Conservation (phyloP, 257 asterid genomes). For the Linderniella brevidens region DNA sequence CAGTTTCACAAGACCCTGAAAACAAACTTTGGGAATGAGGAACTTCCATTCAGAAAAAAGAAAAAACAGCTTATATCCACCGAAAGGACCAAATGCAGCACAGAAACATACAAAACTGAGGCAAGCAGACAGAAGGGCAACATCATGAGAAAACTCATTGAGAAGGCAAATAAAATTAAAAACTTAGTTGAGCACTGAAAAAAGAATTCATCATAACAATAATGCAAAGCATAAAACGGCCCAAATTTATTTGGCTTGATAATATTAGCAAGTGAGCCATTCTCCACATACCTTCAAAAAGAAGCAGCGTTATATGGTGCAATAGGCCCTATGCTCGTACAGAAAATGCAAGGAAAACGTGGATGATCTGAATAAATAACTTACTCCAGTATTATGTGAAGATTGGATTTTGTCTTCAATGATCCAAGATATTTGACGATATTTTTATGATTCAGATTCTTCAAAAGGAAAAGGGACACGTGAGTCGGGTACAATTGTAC, state of each 20-base stretch:
- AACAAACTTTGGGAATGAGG: slow-evolving; percentile 20
- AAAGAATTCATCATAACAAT: too few relatives aligned
- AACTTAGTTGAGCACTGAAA: too few relatives aligned
- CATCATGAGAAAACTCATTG: too few relatives aligned
- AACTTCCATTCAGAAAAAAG: slow-evolving; percentile 9
- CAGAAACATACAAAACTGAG: too few relatives aligned
- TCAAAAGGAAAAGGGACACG: slow-evolving; percentile 19
- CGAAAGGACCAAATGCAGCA: too few relatives aligned
- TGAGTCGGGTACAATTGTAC: neutral
- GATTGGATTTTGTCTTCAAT: slow-evolving; percentile 82
- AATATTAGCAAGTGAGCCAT: slow-evolving; percentile 94
- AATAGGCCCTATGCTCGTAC: neutral
- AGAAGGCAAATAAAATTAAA: too few relatives aligned
- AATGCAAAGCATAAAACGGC: slow-evolving; percentile 97
- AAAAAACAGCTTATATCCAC: too few relatives aligned
- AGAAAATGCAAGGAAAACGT: slow-evolving; percentile 6
- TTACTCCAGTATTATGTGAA: slow-evolving; percentile 94
- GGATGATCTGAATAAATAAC: slow-evolving; percentile 15
- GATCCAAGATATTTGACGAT: slow-evolving; percentile 96
- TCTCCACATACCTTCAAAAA: slow-evolving; percentile 76
- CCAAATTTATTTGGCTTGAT: slow-evolving; percentile 97
- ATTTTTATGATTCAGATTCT: slow-evolving; percentile 95
- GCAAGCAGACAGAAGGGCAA: too few relatives aligned
- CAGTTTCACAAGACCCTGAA: slow-evolving; percentile 98
- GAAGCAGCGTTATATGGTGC: slow-evolving; percentile 7